A percentile compares a stretch with the other conserved stretches of the same genome.
These are phyloP conservation scores for Phaeosphaeria sp. DNA, from an alignment of 2,329 filamentous ascomycete species.

Conservation along the genomic window DNA sequence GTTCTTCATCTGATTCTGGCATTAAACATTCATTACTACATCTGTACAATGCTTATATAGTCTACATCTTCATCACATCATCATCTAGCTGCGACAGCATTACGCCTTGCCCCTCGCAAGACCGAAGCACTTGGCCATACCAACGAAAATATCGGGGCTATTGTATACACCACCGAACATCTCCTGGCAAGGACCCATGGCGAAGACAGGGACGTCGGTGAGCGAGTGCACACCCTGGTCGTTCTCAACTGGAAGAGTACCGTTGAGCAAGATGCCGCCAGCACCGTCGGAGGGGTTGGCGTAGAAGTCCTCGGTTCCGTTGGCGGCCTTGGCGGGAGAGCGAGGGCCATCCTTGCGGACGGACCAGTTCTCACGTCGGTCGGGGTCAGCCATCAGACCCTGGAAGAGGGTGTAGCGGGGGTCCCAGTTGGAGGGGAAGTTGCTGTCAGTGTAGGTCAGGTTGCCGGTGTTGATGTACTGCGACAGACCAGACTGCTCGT, in stretches of 20 bases:
- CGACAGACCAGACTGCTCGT: slow-evolving; percentile 74
- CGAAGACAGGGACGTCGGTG: slow-evolving; percentile 65
- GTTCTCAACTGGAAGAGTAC: slow-evolving; percentile 70
- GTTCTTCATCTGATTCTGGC: not conserved
- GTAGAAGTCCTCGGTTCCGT: slow-evolving; percentile 63
- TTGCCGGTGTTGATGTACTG: slow-evolving; percentile 73
- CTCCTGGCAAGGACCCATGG: slow-evolving; percentile 79
- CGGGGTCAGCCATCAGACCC: slow-evolving; percentile 74
- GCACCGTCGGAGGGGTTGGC: slow-evolving; percentile 71
- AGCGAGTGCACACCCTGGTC: slow-evolving; percentile 59
- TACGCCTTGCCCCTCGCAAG: slow-evolving; percentile 31
- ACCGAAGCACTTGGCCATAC: slow-evolving; percentile 73
- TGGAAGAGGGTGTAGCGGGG: slow-evolving; percentile 81
- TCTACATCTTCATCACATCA: slow-evolving; percentile 4
- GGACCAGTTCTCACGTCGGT: slow-evolving; percentile 77
- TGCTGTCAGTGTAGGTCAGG: slow-evolving; percentile 71
- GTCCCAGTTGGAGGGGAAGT: slow-evolving; percentile 86
- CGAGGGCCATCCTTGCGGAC: slow-evolving; percentile 72
- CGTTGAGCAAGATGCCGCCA: slow-evolving; percentile 75
- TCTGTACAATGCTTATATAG: not conserved
- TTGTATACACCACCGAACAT: slow-evolving; percentile 73
- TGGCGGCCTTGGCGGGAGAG: slow-evolving; percentile 62
- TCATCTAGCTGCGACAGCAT: not conserved
- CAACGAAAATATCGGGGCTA: slow-evolving; percentile 77
- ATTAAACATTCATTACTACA: slow-evolving; percentile 18